phyloP scores from a whole-genome alignment of 257 asterid genomes.

The Henckelia pumila region DNA sequence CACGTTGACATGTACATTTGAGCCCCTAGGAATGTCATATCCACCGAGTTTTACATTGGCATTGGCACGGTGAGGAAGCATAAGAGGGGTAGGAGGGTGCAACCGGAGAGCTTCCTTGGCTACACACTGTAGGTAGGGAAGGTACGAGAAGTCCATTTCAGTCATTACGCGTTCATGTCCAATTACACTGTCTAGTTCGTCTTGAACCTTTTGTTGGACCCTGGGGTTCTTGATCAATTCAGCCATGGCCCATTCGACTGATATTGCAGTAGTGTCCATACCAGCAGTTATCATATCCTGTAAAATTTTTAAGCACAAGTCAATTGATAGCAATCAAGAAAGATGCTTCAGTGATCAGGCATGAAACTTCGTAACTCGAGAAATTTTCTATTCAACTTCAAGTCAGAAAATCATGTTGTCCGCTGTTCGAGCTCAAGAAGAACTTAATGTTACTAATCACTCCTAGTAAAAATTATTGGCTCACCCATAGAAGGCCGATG shows the following conservation, averaged over 20 bases:
- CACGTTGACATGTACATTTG: constrained; percentile 64
- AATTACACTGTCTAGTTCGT: constrained; percentile 61
- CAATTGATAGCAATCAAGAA: background rate
- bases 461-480: constrained; percentile 12
- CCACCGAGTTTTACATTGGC: constrained; percentile 58
- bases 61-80: constrained; percentile 69
- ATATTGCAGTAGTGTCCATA: constrained; percentile 67
- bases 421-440: too few species aligned
- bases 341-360: too few species aligned
- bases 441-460: too few species aligned
- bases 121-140: constrained; percentile 55
- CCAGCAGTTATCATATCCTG: constrained; percentile 87
- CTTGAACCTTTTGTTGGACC: constrained; percentile 64
- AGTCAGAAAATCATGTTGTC: too few species aligned
- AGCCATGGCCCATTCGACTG: constrained; percentile 90
- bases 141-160: constrained; percentile 61
- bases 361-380: too few species aligned
- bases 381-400: too few species aligned
- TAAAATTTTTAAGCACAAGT: too few species aligned
- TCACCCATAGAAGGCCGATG: constrained; percentile 78
- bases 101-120: constrained; percentile 66
- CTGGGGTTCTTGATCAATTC: constrained; percentile 73
- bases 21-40: constrained; percentile 68
- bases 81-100: constrained; percentile 80
- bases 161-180: constrained; percentile 50